These are phyloP conservation scores for Candida sonorensis DNA, from an alignment of 805 yeast species.

Conservation along the genomic window DNA sequence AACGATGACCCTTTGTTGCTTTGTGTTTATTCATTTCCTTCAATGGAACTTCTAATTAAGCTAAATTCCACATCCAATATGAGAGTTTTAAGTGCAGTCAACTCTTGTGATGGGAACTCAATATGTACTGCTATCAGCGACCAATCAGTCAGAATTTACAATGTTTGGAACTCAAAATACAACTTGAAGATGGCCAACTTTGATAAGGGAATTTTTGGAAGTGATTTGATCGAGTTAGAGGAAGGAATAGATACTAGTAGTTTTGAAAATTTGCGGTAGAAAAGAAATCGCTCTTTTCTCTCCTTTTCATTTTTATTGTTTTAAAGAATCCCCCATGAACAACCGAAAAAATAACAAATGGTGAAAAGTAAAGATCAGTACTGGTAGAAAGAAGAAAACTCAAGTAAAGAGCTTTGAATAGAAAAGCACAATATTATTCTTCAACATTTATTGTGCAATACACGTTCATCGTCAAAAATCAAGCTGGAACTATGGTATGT, in stretches of 20 bases:
- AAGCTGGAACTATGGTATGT: no score
- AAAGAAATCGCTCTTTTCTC: no score
- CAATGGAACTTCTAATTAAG: conserved; percentile 39
- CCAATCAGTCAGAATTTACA: conserved; percentile 68
- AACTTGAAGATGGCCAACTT: conserved; percentile 25
- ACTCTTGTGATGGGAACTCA: conserved; percentile 56
- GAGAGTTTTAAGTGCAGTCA: conserved; percentile 59
- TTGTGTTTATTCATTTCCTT: conserved; percentile 62
- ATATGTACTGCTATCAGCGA: conserved; percentile 76
- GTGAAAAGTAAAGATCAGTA: no score
- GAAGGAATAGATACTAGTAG: conserved; percentile 45
- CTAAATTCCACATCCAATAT: conserved; percentile 45
- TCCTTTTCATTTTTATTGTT: no score
- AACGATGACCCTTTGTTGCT: conserved; percentile 43
- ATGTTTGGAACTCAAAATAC: conserved; percentile 54
- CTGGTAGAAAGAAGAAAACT: no score
- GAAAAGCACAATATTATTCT: conserved; percentile 1
- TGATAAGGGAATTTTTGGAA: conserved; percentile 42
- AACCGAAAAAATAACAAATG: background rate
- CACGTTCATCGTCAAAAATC: no score
- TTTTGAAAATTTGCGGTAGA: conserved; percentile 21
- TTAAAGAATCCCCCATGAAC: background rate
- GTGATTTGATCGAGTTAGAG: conserved; percentile 47
- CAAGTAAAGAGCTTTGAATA: no score
- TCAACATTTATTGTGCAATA: no score